Conservation (phyloP, 1,139 yeast species). For the Pichia sp. region DNA sequence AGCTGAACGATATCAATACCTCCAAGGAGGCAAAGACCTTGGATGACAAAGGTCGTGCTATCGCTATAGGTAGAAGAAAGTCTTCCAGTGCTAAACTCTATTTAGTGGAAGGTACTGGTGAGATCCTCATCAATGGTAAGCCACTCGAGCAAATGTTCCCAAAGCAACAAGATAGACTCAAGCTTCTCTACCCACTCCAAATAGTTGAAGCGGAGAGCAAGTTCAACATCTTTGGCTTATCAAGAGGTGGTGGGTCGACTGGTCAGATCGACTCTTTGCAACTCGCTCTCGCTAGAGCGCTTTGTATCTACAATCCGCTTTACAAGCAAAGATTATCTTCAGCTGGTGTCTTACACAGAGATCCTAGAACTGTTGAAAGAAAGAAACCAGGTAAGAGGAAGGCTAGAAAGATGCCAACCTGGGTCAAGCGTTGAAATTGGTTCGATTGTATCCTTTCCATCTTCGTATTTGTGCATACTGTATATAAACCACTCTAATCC, state of each 20-base stretch:
- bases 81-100: constrained; percentile 69
- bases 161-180: constrained; percentile 60
- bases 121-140: constrained; percentile 66
- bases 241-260: constrained; percentile 86
- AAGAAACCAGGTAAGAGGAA: constrained; percentile 97
- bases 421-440: constrained; percentile 80
- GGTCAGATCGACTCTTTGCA: constrained; percentile 93
- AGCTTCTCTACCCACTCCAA: constrained; percentile 70
- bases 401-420: constrained; percentile 96
- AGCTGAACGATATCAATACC: constrained; percentile 22
- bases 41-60: constrained; percentile 74
- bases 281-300: constrained; percentile 75
- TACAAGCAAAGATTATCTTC: constrained; percentile 65
- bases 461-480: too few species aligned
- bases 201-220: constrained; percentile 64
- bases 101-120: constrained; percentile 71
- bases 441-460: neutral
- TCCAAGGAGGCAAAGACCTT: constrained; percentile 37
- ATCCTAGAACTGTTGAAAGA: constrained; percentile 86
- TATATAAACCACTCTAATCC: too few species aligned
- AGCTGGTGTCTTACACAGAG: constrained; percentile 85
- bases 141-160: constrained; percentile 60
- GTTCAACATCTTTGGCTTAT: constrained; percentile 74
- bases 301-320: constrained; percentile 78
- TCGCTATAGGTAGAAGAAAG: constrained; percentile 78